Evolutionary conservation across 2,329 filamentous ascomycete genomes (phyloP).

Genomic region (Colletotrichum neosansevieriae): DNA sequence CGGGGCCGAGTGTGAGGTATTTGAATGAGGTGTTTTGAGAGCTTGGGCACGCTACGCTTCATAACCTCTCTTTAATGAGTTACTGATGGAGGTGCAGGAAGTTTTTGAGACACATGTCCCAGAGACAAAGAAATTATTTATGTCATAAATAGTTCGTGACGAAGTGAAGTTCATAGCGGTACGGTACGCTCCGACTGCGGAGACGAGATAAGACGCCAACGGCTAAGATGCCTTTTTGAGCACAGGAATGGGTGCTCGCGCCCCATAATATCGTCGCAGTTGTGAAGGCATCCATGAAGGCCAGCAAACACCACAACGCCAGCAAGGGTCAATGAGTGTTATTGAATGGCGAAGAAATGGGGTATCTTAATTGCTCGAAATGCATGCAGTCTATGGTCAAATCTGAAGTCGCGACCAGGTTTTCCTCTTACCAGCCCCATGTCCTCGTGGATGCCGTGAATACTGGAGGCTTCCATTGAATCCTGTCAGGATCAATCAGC

Average conservation of each 20-base stretch:
- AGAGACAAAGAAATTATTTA: background rate
- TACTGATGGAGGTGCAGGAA: background rate
- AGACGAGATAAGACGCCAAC: slow-evolving; percentile 16
- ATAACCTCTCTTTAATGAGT: background rate
- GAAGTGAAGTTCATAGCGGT: slow-evolving; percentile 17
- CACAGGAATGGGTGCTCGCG: slow-evolving; percentile 1
- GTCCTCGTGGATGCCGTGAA: slow-evolving; percentile 91
- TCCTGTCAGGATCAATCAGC: slow-evolving; percentile 79
- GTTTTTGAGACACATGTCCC: background rate
- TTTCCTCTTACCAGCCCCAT: slow-evolving; percentile 83
- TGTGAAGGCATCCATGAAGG: background rate
- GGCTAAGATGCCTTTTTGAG: slow-evolving; percentile 10
- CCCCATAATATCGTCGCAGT: slow-evolving; percentile 19
- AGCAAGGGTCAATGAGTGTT: background rate
- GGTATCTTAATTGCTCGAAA: slow-evolving; percentile 37
- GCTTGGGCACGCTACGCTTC: slow-evolving; percentile 19
- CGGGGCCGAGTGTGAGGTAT: slow-evolving; percentile 18
- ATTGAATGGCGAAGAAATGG: background rate
- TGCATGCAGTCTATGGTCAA: slow-evolving; percentile 2
- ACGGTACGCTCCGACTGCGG: slow-evolving; percentile 31
- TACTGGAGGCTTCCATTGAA: slow-evolving; percentile 96
- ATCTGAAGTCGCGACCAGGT: background rate
- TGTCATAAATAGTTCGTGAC: background rate
- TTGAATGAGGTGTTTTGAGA: slow-evolving; percentile 1
- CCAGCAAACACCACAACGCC: no score